Evolutionary conservation across 192 early-diverging fungal genomes (phyloP).

Genomic region (Lunasporangiospora selenospora): DNA sequence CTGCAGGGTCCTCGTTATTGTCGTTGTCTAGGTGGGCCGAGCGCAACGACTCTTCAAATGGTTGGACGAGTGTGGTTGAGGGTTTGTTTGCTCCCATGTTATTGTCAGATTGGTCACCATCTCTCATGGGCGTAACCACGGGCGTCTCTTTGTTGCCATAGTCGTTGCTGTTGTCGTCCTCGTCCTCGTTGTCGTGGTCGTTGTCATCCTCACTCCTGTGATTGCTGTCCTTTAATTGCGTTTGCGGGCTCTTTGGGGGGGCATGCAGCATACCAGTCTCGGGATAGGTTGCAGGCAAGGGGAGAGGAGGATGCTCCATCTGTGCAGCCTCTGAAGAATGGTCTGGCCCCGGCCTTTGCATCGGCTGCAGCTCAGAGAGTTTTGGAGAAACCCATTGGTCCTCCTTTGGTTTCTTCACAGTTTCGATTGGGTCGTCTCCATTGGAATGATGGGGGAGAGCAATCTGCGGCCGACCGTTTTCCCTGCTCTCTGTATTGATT

Average conservation of each 20-base stretch:
- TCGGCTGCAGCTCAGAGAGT: neutral
- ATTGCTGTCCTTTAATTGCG: neutral
- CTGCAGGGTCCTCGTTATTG: too few relatives aligned
- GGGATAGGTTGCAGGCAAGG: neutral
- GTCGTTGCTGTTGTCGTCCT: neutral
- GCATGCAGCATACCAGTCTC: neutral
- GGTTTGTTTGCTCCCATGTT: too few relatives aligned
- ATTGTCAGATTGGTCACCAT: too few relatives aligned
- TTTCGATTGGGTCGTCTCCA: conserved; percentile 1
- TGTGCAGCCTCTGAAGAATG: neutral
- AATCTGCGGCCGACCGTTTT: neutral
- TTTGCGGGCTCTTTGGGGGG: neutral
- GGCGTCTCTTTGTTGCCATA: neutral
- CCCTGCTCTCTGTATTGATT: too few relatives aligned
- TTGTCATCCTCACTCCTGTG: neutral
- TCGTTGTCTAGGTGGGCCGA: too few relatives aligned
- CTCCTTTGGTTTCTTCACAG: neutral
- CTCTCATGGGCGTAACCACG: too few relatives aligned
- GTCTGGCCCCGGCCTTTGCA: neutral
- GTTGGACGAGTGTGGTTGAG: too few relatives aligned
- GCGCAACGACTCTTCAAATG: conserved; percentile 10
- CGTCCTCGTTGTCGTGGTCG: neutral
- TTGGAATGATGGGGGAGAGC: conserved; percentile 11
- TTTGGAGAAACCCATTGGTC: conserved; percentile 8
- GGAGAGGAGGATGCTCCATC: neutral